These are phyloP conservation scores for Guadua angustifolia DNA, from an alignment of 176 grass and related monocot species.

Conservation along the genomic window DNA sequence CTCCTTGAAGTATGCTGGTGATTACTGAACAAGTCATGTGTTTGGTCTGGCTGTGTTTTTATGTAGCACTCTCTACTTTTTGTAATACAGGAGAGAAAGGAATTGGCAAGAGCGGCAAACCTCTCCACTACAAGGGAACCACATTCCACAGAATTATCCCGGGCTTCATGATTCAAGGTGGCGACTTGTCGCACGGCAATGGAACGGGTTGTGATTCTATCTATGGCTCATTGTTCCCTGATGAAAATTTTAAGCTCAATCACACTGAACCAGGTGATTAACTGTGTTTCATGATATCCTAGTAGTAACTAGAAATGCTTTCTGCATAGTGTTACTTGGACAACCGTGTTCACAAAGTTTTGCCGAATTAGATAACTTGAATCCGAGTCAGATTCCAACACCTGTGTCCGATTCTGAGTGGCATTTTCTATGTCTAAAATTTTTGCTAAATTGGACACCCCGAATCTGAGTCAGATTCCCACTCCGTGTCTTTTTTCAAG, in stretches of 20 bases:
- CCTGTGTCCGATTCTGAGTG: no score
- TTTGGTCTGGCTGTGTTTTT: conserved; percentile 3
- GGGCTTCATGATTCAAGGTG: conserved; percentile 97
- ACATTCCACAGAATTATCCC: conserved; percentile 93
- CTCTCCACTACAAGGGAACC: conserved; percentile 90
- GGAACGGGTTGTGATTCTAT: conserved; percentile 95
- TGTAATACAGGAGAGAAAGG: conserved; percentile 83
- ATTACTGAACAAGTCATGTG: not conserved
- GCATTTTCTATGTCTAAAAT: no score
- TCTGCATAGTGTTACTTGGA: no score
- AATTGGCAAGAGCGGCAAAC: conserved; percentile 71
- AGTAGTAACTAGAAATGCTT: not conserved
- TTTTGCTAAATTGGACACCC: no score
- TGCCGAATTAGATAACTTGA: no score
- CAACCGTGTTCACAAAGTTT: no score
- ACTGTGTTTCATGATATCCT: not conserved
- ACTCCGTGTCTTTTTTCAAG: no score
- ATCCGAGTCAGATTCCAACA: no score
- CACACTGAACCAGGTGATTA: conserved; percentile 84
- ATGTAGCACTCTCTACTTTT: not conserved
- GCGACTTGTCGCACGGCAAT: conserved; percentile 88
- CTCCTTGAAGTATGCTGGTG: not conserved
- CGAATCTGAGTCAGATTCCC: no score
- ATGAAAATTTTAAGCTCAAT: conserved; percentile 98
- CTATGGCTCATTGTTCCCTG: conserved; percentile 75